Percentiles rank a stretch among this genome's conserved stretches.
These are phyloP conservation scores for Candida koratica DNA, from an alignment of 805 yeast species.

Conservation along the genomic window DNA sequence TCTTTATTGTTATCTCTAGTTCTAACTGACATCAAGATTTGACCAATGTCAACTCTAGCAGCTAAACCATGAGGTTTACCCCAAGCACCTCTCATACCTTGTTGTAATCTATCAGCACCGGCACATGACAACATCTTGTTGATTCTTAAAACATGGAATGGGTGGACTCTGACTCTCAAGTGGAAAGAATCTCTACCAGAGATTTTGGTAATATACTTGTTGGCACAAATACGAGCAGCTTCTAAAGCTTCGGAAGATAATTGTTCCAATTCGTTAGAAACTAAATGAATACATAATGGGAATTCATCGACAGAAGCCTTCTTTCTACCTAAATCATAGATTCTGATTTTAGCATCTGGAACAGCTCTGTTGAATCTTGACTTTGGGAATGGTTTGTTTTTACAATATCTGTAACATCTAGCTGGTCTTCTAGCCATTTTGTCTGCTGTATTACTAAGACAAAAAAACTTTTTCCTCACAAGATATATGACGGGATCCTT, in stretches of 20 bases:
- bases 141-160: conserved; percentile 99
- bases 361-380: conserved; percentile 99
- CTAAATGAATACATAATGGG: conserved; percentile 99
- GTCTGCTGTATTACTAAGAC: too few species aligned
- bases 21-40: conserved; percentile 96
- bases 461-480: too few species aligned
- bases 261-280: conserved; percentile 99
- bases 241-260: conserved; percentile 99
- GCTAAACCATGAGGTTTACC: conserved; percentile 99
- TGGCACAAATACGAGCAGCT: conserved; percentile 99
- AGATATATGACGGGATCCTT: too few species aligned
- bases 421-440: conserved; percentile 99
- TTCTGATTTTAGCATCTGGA: conserved; percentile 99
- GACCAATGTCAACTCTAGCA: conserved; percentile 98
- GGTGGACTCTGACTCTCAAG: conserved; percentile 99
- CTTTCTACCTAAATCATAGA: conserved; percentile 99
- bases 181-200: conserved; percentile 99
- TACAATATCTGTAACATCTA: conserved; percentile 99
- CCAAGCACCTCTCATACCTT: conserved; percentile 99
- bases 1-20: conserved; percentile 98
- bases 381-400: conserved; percentile 99
- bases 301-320: conserved; percentile 99
- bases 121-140: conserved; percentile 99
- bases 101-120: conserved; percentile 99
- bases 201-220: conserved; percentile 96